phyloP scores from a whole-genome alignment of 208 protist species.

The Wallacemonas sp. region DNA sequence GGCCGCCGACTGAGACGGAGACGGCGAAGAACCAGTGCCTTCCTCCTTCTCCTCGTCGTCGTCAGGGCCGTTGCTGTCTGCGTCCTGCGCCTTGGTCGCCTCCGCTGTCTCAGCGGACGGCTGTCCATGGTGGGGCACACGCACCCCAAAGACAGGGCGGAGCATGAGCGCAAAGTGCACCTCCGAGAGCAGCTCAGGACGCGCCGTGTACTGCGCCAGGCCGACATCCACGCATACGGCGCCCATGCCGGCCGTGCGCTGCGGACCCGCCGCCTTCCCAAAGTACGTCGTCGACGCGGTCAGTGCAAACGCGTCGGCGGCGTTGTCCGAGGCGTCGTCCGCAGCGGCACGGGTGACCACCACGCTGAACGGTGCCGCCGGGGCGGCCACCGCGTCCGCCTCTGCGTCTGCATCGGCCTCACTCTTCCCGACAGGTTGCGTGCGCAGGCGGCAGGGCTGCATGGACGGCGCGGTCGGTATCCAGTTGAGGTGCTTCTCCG shows the following conservation, averaged over 20 bases:
- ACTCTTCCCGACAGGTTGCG: background rate
- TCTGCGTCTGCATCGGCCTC: conserved; percentile 8
- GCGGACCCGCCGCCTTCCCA: conserved; percentile 45
- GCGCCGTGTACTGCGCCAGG: conserved; percentile 36
- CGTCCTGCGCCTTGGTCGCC: background rate
- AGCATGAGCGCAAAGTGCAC: conserved; percentile 66
- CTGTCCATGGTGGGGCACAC: background rate
- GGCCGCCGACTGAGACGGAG: background rate
- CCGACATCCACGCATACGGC: conserved; percentile 46
- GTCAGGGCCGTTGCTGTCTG: background rate
- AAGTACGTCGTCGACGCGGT: conserved; percentile 36
- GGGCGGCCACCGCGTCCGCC: conserved; percentile 3
- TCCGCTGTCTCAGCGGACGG: background rate
- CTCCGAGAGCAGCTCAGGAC: conserved; percentile 44
- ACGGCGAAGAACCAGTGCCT: background rate
- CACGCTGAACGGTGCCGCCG: conserved; percentile 21
- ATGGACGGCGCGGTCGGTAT: background rate
- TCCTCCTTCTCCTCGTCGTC: background rate
- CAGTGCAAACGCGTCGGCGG: conserved; percentile 28
- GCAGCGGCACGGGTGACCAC: conserved; percentile 15
- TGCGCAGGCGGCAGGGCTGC: background rate
- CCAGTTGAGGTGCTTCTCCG: conserved; percentile 54
- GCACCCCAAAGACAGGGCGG: conserved; percentile 27
- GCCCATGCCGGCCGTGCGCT: conserved; percentile 24
- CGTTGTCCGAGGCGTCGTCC: conserved; percentile 3